Evolutionary conservation across 306 rosid species (phyloP).

Genomic region (Acmispon strigosus): DNA sequence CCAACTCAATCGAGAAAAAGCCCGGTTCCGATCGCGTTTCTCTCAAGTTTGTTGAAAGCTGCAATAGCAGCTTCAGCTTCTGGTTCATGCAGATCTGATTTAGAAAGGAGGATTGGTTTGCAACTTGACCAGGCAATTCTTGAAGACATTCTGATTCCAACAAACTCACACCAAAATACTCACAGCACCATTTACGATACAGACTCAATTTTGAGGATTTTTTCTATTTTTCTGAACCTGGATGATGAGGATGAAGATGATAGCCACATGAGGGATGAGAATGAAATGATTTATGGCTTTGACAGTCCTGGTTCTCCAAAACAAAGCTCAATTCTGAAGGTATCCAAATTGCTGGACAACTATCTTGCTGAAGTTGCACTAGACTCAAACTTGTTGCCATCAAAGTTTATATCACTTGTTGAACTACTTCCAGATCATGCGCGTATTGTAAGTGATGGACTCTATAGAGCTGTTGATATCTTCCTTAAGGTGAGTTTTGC

Average conservation of each 20-base stretch:
- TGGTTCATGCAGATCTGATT: constrained; percentile 71
- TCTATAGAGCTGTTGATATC: constrained; percentile 86
- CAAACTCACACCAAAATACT: constrained; percentile 51
- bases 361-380: constrained; percentile 89
- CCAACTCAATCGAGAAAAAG: constrained; percentile 94
- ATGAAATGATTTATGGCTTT: constrained; percentile 77
- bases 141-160: constrained; percentile 84
- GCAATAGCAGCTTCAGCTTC: constrained; percentile 80
- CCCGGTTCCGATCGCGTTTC: constrained; percentile 89
- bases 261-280: constrained; percentile 59
- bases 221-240: constrained; percentile 77
- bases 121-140: constrained; percentile 97
- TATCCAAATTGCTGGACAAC: constrained; percentile 78
- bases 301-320: constrained; percentile 96
- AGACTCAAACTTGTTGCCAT: constrained; percentile 66
- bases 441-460: constrained; percentile 74
- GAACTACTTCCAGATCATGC: constrained; percentile 98
- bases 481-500: constrained; percentile 69
- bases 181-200: constrained; percentile 68
- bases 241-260: constrained; percentile 87
- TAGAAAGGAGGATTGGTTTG: constrained; percentile 86
- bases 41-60: constrained; percentile 84
- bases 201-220: constrained; percentile 75
- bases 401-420: constrained; percentile 74
- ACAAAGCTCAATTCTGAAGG: constrained; percentile 90